A percentile compares a stretch with the other conserved stretches of the same genome.
These are phyloP conservation scores for Gossypium gossypioides DNA, from an alignment of 441 rosid species.

Conservation along the genomic window DNA sequence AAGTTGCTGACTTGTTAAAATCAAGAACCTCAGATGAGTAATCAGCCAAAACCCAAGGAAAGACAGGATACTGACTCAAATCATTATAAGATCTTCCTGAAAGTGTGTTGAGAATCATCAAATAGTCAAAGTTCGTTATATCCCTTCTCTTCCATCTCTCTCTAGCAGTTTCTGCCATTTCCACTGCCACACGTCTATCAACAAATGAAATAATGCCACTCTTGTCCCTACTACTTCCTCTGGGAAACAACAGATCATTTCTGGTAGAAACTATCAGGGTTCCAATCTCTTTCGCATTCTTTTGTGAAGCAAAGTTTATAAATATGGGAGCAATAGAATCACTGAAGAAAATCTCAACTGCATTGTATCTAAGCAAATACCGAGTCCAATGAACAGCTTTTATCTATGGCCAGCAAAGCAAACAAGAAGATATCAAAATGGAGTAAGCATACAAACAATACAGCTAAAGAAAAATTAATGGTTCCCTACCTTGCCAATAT, in stretches of 20 bases:
- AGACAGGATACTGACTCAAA: slow-evolving; percentile 93
- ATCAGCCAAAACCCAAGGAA: slow-evolving; percentile 96
- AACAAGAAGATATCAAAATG: slow-evolving; percentile 19
- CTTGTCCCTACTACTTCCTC: slow-evolving; percentile 81
- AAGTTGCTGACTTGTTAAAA: slow-evolving; percentile 87
- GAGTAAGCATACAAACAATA: slow-evolving; percentile 13
- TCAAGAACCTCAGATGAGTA: slow-evolving; percentile 89
- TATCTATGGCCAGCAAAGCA: slow-evolving; percentile 39
- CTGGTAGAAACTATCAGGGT: slow-evolving; percentile 73
- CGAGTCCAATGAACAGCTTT: slow-evolving; percentile 92
- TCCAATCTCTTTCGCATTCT: slow-evolving; percentile 93
- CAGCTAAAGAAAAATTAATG: slow-evolving; percentile 1
- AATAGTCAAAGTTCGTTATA: slow-evolving; percentile 90
- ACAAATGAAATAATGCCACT: slow-evolving; percentile 67
- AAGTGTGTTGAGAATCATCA: slow-evolving; percentile 87
- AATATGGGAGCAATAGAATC: slow-evolving; percentile 72
- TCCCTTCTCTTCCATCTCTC: slow-evolving; percentile 97
- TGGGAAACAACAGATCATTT: slow-evolving; percentile 80
- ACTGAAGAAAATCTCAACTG: slow-evolving; percentile 73
- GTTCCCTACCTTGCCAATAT: slow-evolving; percentile 59
- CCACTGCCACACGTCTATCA: slow-evolving; percentile 77
- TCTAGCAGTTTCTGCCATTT: slow-evolving; percentile 92
- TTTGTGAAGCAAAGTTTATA: slow-evolving; percentile 66
- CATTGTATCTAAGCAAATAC: slow-evolving; percentile 88
- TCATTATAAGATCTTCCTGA: slow-evolving; percentile 97